These are phyloP conservation scores for Globisporangium nodosum DNA, from an alignment of 352 stramenopile species.

Conservation along the genomic window DNA sequence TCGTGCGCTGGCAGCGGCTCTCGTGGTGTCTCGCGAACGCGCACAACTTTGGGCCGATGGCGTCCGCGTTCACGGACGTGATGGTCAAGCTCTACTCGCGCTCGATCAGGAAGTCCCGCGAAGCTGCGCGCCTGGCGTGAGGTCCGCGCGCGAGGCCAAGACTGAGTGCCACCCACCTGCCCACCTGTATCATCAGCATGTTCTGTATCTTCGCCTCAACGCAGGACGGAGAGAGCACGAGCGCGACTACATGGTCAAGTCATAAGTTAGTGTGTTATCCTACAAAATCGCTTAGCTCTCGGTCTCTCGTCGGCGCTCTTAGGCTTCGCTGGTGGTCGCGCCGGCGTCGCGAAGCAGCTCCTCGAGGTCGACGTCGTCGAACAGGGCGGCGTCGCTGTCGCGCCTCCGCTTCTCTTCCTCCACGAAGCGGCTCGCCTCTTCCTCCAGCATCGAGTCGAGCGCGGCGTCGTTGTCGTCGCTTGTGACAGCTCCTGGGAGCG, in stretches of 20 bases:
- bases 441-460: conserved; percentile 56
- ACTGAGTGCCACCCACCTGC: too few relatives aligned
- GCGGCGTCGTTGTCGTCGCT: conserved; percentile 18
- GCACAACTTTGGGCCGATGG: conserved; percentile 44
- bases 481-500: conserved; percentile 12
- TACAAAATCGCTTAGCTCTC: neutral
- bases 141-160: too few relatives aligned
- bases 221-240: too few relatives aligned
- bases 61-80: conserved; percentile 28
- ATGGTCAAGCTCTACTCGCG: conserved; percentile 34
- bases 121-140: neutral
- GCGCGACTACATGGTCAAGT: neutral
- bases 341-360: conserved; percentile 43
- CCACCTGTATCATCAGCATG: neutral
- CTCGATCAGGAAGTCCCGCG: conserved; percentile 7
- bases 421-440: conserved; percentile 53
- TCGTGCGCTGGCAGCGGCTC: conserved; percentile 41
- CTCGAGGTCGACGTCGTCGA: conserved; percentile 60
- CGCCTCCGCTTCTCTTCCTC: conserved; percentile 45
- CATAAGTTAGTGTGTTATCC: neutral
- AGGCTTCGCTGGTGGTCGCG: neutral
- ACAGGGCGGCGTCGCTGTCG: conserved; percentile 28
- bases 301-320: too few relatives aligned
- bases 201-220: neutral
- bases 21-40: conserved; percentile 51